Evolutionary conservation across 2,329 filamentous ascomycete species (phyloP), one percentile per base, ranked within the genome.

Genomic region (Aspergillus melleus): DNA sequence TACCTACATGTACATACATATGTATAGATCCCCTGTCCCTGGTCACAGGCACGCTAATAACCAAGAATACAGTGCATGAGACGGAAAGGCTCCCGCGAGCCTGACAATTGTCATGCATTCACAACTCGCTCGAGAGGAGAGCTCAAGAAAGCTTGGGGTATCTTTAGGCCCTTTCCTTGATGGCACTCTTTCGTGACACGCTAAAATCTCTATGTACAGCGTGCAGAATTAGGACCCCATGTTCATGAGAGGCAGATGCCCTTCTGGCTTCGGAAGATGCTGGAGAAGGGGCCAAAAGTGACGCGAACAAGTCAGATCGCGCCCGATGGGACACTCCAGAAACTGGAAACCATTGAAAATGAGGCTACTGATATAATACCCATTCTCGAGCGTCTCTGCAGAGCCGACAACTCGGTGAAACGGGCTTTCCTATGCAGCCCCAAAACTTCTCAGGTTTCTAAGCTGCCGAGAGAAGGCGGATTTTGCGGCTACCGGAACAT

Each of bases 401-500:
- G 88, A 46, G 82, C 89, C 57, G 91, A 90, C 67, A 71, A 77
- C 8, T 78, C 79, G 4, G 90, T 91, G 1, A 80, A 85, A 55
- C 86, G 86, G 64, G 90, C 91, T 6, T 96, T 92, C 68, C 80
- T 96, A 36, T 97, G 93, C 73, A 87, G 92, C 68, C 84, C 89
- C 1, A 81, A 82, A 52, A 89, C 92, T 0, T 83, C 87, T 52
- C 93, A 97, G 70, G 83, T 98, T 26, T 91, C 90, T 54, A 96
- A 96, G 70, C 81, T 96, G 55, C 84, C 83, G n/a, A 83, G 81
- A 61, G 93, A 96, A 78, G 92, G 92, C 22, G 90, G 92, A 6
- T 98, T 98, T 73, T 98, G 94, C 72, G 94, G 94, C 3, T 98
- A 97, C 73, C 86, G 94, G 46, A 98, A 96, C 70, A 96, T 96